Evolutionary conservation across 2,329 filamentous ascomycete genomes (phyloP).

Genomic region (Fusarium fujikuroi): DNA sequence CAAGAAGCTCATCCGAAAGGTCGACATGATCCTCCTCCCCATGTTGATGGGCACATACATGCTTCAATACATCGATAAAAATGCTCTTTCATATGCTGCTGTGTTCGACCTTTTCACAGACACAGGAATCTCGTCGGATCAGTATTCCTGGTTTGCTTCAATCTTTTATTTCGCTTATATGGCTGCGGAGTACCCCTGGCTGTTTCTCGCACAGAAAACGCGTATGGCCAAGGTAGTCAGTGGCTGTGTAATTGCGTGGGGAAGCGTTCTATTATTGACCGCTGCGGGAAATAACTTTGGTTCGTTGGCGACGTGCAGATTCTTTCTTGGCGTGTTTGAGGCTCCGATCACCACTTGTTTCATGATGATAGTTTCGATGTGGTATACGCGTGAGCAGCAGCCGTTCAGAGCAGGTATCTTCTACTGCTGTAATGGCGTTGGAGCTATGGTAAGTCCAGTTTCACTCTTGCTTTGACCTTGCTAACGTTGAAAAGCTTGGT

Average conservation of each 20-base stretch:
- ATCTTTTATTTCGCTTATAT: slow-evolving; percentile 66
- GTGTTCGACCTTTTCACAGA: slow-evolving; percentile 64
- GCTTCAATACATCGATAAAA: slow-evolving; percentile 67
- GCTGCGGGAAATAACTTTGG: slow-evolving; percentile 55
- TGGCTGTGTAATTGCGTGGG: slow-evolving; percentile 50
- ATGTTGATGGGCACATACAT: slow-evolving; percentile 60
- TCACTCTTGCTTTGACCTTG: accelerated
- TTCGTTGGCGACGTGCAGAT: slow-evolving; percentile 55
- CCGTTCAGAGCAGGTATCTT: slow-evolving; percentile 56
- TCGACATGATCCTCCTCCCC: slow-evolving; percentile 62
- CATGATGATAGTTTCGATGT: slow-evolving; percentile 62
- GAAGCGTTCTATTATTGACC: slow-evolving; percentile 54
- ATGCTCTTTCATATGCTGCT: slow-evolving; percentile 61
- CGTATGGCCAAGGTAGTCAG: slow-evolving; percentile 50
- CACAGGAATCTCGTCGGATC: slow-evolving; percentile 55
- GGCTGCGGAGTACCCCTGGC: slow-evolving; percentile 53
- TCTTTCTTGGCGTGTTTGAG: slow-evolving; percentile 60
- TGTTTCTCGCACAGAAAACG: slow-evolving; percentile 50
- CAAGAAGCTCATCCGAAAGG: slow-evolving; percentile 49
- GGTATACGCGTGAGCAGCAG: slow-evolving; percentile 58
- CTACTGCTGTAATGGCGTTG: slow-evolving; percentile 54
- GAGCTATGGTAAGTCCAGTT: slow-evolving; percentile 43
- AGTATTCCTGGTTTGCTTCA: slow-evolving; percentile 64
- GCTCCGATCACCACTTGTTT: slow-evolving; percentile 60
- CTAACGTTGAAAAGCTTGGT: slow-evolving; percentile 40